Evolutionary conservation across 2,329 filamentous ascomycete species (phyloP).

Genomic region (Venturia asperata): DNA sequence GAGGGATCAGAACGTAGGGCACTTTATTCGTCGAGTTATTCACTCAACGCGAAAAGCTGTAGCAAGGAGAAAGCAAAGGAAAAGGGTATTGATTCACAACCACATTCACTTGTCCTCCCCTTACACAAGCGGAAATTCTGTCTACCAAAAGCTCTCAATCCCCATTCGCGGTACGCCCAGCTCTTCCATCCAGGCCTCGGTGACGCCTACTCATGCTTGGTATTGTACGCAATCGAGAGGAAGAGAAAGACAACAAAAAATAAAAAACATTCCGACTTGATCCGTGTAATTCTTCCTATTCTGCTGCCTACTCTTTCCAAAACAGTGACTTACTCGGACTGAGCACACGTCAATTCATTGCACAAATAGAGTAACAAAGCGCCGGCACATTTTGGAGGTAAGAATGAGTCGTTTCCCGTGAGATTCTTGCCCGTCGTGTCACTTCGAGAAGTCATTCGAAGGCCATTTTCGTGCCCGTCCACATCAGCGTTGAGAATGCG

Average conservation of each 20-base stretch:
- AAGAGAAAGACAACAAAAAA: not conserved
- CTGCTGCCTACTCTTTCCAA: slow-evolving; percentile 10
- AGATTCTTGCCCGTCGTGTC: not conserved
- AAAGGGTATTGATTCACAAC: slow-evolving; percentile 10
- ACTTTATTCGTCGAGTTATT: too few relatives aligned
- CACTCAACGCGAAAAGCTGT: not conserved
- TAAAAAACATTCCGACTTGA: not conserved
- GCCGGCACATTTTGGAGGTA: not conserved
- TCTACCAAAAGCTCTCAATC: not conserved
- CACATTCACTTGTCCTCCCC: not conserved
- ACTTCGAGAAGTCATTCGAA: not conserved
- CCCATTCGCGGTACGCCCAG: not conserved
- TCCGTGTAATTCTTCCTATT: not conserved
- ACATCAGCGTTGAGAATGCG: not conserved
- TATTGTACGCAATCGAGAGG: not conserved
- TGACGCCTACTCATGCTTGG: slow-evolving; percentile 1
- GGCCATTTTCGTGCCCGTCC: not conserved
- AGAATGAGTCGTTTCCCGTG: not conserved
- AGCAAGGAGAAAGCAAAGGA: not conserved
- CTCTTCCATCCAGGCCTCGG: slow-evolving; percentile 2
- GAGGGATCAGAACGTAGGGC: too few relatives aligned
- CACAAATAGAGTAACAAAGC: not conserved
- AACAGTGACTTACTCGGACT: not conserved
- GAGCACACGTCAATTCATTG: not conserved
- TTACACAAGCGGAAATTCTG: not conserved